phyloP scores from a whole-genome alignment of 805 yeast species.

The Yarrowia sp. region DNA sequence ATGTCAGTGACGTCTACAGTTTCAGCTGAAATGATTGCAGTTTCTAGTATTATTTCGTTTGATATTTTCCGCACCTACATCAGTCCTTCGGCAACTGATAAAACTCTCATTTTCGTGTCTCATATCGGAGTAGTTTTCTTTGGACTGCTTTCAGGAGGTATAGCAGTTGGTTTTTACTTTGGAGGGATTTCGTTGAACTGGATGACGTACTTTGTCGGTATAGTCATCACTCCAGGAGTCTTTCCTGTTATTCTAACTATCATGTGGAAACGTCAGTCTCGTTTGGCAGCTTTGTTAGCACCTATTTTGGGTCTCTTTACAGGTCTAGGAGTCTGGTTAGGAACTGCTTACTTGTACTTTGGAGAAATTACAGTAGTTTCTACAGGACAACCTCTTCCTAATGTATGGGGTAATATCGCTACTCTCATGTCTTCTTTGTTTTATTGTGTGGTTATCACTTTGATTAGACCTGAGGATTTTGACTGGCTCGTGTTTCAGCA shows the following conservation, averaged over 20 bases:
- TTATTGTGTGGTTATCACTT: slow-evolving; percentile 35
- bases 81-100: slow-evolving; percentile 45
- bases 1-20: slow-evolving; percentile 46
- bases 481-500: slow-evolving; percentile 36
- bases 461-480: slow-evolving; percentile 44
- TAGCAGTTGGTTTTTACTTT: slow-evolving; percentile 72
- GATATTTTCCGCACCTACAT: slow-evolving; percentile 49
- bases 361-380: slow-evolving; percentile 34
- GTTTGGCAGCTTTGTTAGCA: slow-evolving; percentile 19
- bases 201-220: slow-evolving; percentile 59
- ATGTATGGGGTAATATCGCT: slow-evolving; percentile 37
- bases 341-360: slow-evolving; percentile 35
- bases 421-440: slow-evolving; percentile 35
- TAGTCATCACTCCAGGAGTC: slow-evolving; percentile 51
- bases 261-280: slow-evolving; percentile 45
- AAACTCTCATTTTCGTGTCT: slow-evolving; percentile 44
- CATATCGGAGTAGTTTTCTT: slow-evolving; percentile 45
- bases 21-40: slow-evolving; percentile 46
- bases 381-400: slow-evolving; percentile 30
- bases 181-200: slow-evolving; percentile 84
- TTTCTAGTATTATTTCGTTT: slow-evolving; percentile 45
- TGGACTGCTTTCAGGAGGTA: slow-evolving; percentile 63
- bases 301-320: slow-evolving; percentile 27
- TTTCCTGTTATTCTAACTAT: slow-evolving; percentile 46
- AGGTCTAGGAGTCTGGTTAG: slow-evolving; percentile 31